These are phyloP conservation scores for Mycena filopes DNA, from an alignment of 768 basidiomycete genomes.

Conservation along the genomic window DNA sequence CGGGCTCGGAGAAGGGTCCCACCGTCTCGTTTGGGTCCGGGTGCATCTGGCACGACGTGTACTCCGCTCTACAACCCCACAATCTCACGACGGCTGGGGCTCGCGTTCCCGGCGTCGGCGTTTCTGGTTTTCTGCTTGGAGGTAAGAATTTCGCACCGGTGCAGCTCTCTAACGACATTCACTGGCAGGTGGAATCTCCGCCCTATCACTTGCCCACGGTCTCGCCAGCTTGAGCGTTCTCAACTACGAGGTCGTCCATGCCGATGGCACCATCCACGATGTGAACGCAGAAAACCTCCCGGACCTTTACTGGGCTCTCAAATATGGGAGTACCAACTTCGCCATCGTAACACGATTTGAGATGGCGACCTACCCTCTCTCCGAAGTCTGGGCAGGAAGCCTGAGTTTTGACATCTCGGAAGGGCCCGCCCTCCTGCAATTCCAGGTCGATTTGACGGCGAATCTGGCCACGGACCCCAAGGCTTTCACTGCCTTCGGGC, in stretches of 20 bases:
- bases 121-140: slow-evolving; percentile 26
- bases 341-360: slow-evolving; percentile 38
- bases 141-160: slow-evolving; percentile 1
- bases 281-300: slow-evolving; percentile 23
- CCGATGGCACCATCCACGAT: slow-evolving; percentile 28
- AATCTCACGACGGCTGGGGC: slow-evolving; percentile 29
- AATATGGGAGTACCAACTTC: slow-evolving; percentile 37
- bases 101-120: slow-evolving; percentile 23
- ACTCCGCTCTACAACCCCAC: slow-evolving; percentile 9
- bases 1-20: neutral
- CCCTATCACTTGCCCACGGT: slow-evolving; percentile 31
- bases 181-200: slow-evolving; percentile 33
- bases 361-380: slow-evolving; percentile 30
- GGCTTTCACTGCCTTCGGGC: slow-evolving; percentile 24
- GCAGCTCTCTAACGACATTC: neutral
- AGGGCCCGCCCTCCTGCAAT: slow-evolving; percentile 28
- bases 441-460: slow-evolving; percentile 27
- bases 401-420: slow-evolving; percentile 28
- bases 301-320: slow-evolving; percentile 35
- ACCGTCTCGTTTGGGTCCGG: slow-evolving; percentile 26
- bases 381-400: slow-evolving; percentile 31
- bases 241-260: slow-evolving; percentile 34
- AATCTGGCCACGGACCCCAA: slow-evolving; percentile 26
- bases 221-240: slow-evolving; percentile 33
- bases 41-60: slow-evolving; percentile 24